These are phyloP conservation scores for Zoysia japonica DNA, from an alignment of 176 grass and related monocot genomes.

Conservation along the genomic window DNA sequence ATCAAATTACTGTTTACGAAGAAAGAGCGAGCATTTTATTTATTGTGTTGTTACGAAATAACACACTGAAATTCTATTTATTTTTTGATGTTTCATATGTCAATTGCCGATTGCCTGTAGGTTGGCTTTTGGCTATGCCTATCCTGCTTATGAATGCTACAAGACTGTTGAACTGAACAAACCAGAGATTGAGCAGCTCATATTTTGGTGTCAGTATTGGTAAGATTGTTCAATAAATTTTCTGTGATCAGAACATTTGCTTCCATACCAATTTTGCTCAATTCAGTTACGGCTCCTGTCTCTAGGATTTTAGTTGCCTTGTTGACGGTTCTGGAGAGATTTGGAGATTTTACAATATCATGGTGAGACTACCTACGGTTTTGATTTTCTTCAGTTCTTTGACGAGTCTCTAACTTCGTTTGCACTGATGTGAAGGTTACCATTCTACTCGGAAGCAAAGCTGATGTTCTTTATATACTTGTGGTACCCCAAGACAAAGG, in stretches of 20 bases:
- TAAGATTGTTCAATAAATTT: conserved; percentile 40
- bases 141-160: conserved; percentile 99
- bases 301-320: conserved; percentile 93
- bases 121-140: conserved; percentile 88
- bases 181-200: conserved; percentile 90
- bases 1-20: not conserved
- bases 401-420: conserved; percentile 39
- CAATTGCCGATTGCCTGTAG: conserved; percentile 38
- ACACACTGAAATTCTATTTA: not conserved
- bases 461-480: conserved; percentile 88
- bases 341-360: conserved; percentile 89
- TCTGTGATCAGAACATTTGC: conserved; percentile 7
- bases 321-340: conserved; percentile 88
- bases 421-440: conserved; percentile 61
- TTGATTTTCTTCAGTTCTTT: conserved; percentile 31
- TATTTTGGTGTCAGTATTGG: conserved; percentile 99
- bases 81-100: conserved; percentile 21
- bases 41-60: not conserved
- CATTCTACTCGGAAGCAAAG: conserved; percentile 95
- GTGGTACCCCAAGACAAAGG: conserved; percentile 98
- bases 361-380: conserved; percentile 58
- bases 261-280: conserved; percentile 1
- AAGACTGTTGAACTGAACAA: conserved; percentile 99
- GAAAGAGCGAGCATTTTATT: not conserved
- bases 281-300: conserved; percentile 24